These are phyloP conservation scores for Arthrobotrys pseudoclavata DNA, from an alignment of 2,329 filamentous ascomycete genomes.

Conservation along the genomic window DNA sequence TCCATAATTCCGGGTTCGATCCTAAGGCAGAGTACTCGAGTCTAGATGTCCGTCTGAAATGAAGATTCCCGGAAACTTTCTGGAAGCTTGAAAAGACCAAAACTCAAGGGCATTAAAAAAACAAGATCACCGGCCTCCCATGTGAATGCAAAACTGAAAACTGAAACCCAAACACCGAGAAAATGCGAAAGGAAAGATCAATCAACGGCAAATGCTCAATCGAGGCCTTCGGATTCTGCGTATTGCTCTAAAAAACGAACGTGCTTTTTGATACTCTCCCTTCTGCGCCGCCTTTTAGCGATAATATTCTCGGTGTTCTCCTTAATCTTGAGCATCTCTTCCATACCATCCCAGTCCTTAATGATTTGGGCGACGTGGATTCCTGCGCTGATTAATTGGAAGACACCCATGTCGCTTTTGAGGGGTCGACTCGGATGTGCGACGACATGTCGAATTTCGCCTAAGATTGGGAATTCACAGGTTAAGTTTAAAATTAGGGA, in stretches of 20 bases:
- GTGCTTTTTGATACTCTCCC: slow-evolving; percentile 60
- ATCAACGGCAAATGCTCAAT: slow-evolving; percentile 31
- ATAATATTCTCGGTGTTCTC: slow-evolving; percentile 58
- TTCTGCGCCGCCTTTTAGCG: slow-evolving; percentile 53
- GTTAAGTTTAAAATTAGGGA: background rate
- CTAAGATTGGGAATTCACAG: slow-evolving; percentile 40
- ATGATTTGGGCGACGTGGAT: slow-evolving; percentile 60
- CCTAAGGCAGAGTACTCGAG: slow-evolving; percentile 10
- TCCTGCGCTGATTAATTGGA: slow-evolving; percentile 58
- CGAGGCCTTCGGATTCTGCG: slow-evolving; percentile 56
- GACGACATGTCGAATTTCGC: slow-evolving; percentile 57
- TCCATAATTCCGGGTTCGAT: slow-evolving; percentile 37
- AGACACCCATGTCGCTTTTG: slow-evolving; percentile 59
- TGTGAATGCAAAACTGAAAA: slow-evolving; percentile 29
- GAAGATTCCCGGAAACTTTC: slow-evolving; percentile 11
- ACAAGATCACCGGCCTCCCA: slow-evolving; percentile 32
- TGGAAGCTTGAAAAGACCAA: slow-evolving; percentile 21
- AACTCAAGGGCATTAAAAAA: slow-evolving; percentile 18
- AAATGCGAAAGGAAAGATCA: slow-evolving; percentile 30
- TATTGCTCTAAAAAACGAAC: slow-evolving; percentile 60
- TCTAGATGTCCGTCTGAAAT: slow-evolving; percentile 36
- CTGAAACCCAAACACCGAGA: slow-evolving; percentile 21
- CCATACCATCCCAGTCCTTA: slow-evolving; percentile 60
- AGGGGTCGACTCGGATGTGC: slow-evolving; percentile 56
- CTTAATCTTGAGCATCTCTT: slow-evolving; percentile 59